Evolutionary conservation across 345 rosid genomes (phyloP), one percentile per base, ranked within the genome.

Genomic region (Passiflora organensis): DNA sequence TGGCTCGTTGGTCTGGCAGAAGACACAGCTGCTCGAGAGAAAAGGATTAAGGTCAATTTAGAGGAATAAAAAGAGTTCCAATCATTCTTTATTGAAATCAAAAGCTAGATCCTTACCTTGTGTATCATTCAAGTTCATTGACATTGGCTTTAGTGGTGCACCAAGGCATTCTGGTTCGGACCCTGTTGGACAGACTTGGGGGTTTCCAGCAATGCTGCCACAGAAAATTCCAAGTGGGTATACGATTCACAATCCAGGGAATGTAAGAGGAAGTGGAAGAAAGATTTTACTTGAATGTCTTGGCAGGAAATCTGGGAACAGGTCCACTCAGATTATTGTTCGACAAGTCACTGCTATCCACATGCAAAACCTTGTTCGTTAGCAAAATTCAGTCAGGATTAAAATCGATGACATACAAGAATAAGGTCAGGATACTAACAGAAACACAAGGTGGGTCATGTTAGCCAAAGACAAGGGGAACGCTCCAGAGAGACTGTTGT

Each of bases 301-400:
- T 93, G 62, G 95, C 89, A 58, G 86, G 77, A 76, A 86, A 82
- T 76, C 83, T 84, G 43, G 96, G 89, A 17, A 89, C 85, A 17
- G 89, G 94, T 25, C 91, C 87, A 53, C 91, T 86, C 56, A 93
- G 78, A 76, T 93, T 93, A 68, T 93, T 93, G 85, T 57, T 84
- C 24, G 99, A 93, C 80, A 93, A 76, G 54, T 93, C 99, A 56
- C 99, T 93, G 82, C 41, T 68, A 63, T 20, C 13, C 54, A 28
- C 34, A 66, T 43, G 39, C 54, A 38, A 24, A 42, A 67, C 18
- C 17, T 15, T 53, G 1, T 23, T 55, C 50, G 38, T 18, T 5
- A 32, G 32, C 23, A 53, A 41, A 55, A 20, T 56, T 25, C 10
- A 10, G 18, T 32, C 51, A 11, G 18, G 9, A 18, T 12, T 14